phyloP scores from a whole-genome alignment of 1,139 yeast genomes.

The Geotrichum armillariae region DNA sequence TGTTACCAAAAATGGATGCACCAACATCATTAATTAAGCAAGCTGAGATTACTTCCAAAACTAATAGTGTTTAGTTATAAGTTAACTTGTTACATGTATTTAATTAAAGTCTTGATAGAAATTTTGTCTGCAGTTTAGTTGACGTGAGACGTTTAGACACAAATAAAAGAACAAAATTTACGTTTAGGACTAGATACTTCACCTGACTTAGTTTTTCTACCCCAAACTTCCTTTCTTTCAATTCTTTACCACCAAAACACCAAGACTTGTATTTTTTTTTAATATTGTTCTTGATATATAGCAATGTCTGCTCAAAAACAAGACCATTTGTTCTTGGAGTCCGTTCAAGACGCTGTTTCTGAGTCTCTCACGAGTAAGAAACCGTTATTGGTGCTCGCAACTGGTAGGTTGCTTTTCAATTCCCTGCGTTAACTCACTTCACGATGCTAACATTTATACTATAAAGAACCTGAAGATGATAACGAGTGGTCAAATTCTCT shows the following conservation, averaged over 20 bases:
- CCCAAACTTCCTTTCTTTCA: too few relatives aligned
- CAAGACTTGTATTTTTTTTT: too few relatives aligned
- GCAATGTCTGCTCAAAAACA: not conserved
- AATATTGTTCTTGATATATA: too few relatives aligned
- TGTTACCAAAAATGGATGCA: constrained; percentile 82
- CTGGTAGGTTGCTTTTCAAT: constrained; percentile 19
- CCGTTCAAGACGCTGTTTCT: constrained; percentile 15
- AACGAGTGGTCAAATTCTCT: constrained; percentile 5
- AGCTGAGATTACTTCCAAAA: constrained; percentile 73
- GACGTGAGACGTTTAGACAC: too few relatives aligned
- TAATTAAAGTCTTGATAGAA: not conserved
- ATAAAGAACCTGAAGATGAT: not conserved
- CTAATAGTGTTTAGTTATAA: constrained; percentile 45
- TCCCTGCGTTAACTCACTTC: constrained; percentile 23
- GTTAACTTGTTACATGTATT: not conserved
- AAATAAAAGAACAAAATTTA: too few relatives aligned
- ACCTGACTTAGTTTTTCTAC: too few relatives aligned
- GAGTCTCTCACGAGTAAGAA: constrained; percentile 4
- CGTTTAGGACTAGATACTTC: too few relatives aligned
- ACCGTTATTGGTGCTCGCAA: constrained; percentile 14
- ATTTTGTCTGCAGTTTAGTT: not conserved
- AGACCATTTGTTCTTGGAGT: constrained; percentile 3
- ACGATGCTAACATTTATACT: constrained; percentile 22
- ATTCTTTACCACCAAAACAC: too few relatives aligned
- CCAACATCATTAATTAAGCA: constrained; percentile 70